phyloP scores from a whole-genome alignment of 176 grass and related monocot genomes.

The Leersia perrieri region DNA sequence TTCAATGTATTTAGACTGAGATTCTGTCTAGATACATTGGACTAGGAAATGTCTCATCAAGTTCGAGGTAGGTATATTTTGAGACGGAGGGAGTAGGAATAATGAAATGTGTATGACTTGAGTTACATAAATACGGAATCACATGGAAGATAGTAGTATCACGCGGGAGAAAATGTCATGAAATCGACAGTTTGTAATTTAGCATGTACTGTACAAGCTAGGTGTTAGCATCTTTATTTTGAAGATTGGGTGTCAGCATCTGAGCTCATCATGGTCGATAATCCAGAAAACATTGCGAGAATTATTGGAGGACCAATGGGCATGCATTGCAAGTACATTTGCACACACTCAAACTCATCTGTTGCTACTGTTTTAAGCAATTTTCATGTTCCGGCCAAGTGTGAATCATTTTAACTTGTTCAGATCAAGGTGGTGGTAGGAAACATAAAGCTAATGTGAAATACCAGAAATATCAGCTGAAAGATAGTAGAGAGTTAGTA shows the following conservation, averaged over 20 bases:
- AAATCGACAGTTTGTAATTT: neutral
- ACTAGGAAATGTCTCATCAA: too few species aligned
- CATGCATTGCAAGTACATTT: neutral
- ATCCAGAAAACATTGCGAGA: neutral
- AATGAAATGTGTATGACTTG: neutral
- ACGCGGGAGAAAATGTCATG: neutral
- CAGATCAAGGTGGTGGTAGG: neutral
- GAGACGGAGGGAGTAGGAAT: too few species aligned
- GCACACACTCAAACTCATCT: too few species aligned
- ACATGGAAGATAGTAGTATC: neutral
- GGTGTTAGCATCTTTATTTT: too few species aligned
- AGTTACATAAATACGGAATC: neutral
- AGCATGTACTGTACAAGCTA: too few species aligned
- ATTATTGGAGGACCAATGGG: neutral
- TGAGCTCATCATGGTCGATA: neutral
- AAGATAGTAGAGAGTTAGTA: neutral
- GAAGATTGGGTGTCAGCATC: neutral
- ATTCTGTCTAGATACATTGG: too few species aligned
- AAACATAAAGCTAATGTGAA: neutral
- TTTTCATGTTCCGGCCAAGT: neutral
- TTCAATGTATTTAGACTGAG: too few species aligned
- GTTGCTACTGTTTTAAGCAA: neutral
- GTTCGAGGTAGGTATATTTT: too few species aligned
- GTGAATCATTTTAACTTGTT: neutral
- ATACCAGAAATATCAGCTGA: neutral